Conservation (phyloP, 169 alveolate species). For the Eimeria falciformis region DNA sequence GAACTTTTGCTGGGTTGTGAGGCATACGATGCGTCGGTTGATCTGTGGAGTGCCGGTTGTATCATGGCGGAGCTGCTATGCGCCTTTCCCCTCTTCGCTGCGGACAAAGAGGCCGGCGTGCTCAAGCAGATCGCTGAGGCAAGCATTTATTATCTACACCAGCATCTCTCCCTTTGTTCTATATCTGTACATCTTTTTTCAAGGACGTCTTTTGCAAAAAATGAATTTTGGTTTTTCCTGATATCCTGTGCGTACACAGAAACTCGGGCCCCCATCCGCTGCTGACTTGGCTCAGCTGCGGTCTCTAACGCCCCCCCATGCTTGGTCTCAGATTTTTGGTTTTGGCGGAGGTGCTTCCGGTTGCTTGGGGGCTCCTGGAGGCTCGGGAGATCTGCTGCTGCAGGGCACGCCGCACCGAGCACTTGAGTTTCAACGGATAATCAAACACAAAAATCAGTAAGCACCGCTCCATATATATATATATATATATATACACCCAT, state of each 20-base stretch:
- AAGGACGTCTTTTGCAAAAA: neutral
- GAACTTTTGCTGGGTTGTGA: slow-evolving; percentile 92
- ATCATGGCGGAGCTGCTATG: slow-evolving; percentile 90
- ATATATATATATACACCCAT: neutral
- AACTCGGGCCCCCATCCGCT: slow-evolving; percentile 16
- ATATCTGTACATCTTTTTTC: neutral
- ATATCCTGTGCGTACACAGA: neutral
- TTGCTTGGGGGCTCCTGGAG: neutral
- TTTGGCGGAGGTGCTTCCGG: slow-evolving; percentile 6
- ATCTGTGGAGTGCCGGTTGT: slow-evolving; percentile 94
- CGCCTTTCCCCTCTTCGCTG: slow-evolving; percentile 89
- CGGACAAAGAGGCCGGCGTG: slow-evolving; percentile 82
- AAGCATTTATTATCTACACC: too few relatives aligned
- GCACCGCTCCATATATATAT: neutral
- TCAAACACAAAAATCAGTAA: slow-evolving; percentile 20
- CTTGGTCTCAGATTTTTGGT: neutral
- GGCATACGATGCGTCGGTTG: slow-evolving; percentile 88
- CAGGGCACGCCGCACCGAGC: neutral
- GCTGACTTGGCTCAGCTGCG: slow-evolving; percentile 4
- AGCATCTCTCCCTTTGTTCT: neutral
- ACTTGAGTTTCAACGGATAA: slow-evolving; percentile 1
- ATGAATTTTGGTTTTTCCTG: neutral
- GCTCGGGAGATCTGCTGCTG: neutral
- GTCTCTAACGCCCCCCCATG: neutral
- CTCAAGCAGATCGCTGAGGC: slow-evolving; percentile 56